Percentiles rank a stretch among this genome's conserved stretches.
These are phyloP conservation scores for Boletus tomentosulus DNA, from an alignment of 768 basidiomycete genomes.

Conservation along the genomic window DNA sequence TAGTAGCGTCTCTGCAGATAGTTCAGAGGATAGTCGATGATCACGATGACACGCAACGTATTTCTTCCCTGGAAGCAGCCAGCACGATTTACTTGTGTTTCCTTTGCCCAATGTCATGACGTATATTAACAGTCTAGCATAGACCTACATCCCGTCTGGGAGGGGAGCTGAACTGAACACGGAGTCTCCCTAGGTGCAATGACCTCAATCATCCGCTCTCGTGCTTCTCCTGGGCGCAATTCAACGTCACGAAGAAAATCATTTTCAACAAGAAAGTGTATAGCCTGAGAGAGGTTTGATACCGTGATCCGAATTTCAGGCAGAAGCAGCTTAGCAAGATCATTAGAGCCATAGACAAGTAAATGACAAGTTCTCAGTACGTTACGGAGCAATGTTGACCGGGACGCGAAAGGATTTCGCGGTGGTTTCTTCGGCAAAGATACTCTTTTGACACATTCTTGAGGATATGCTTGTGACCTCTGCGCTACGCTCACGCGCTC, in stretches of 20 bases:
- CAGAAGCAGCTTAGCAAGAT: slow-evolving; percentile 56
- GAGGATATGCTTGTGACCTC: slow-evolving; percentile 1
- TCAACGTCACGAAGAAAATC: slow-evolving; percentile 83
- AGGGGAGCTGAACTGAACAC: not conserved
- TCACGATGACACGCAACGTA: not conserved
- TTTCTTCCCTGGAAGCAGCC: not conserved
- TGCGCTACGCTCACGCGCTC: slow-evolving; percentile 4
- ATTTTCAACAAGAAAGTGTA: slow-evolving; percentile 86
- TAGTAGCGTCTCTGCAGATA: slow-evolving; percentile 31
- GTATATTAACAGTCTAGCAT: not conserved
- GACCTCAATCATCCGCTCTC: slow-evolving; percentile 60
- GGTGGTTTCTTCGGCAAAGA: slow-evolving; percentile 47
- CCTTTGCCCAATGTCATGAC: not conserved
- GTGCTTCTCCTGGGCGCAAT: slow-evolving; percentile 71
- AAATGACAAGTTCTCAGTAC: slow-evolving; percentile 39
- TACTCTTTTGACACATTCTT: slow-evolving; percentile 20
- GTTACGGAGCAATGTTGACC: slow-evolving; percentile 73
- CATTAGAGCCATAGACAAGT: slow-evolving; percentile 4
- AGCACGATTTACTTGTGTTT: not conserved
- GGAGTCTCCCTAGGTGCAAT: slow-evolving; percentile 28
- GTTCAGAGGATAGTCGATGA: slow-evolving; percentile 17
- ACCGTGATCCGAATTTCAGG: slow-evolving; percentile 86
- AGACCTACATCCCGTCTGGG: not conserved
- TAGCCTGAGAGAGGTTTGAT: slow-evolving; percentile 89
- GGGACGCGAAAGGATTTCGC: slow-evolving; percentile 61